Conservation (phyloP, 2,329 filamentous ascomycete genomes). For the Colletotrichum coccodes region DNA sequence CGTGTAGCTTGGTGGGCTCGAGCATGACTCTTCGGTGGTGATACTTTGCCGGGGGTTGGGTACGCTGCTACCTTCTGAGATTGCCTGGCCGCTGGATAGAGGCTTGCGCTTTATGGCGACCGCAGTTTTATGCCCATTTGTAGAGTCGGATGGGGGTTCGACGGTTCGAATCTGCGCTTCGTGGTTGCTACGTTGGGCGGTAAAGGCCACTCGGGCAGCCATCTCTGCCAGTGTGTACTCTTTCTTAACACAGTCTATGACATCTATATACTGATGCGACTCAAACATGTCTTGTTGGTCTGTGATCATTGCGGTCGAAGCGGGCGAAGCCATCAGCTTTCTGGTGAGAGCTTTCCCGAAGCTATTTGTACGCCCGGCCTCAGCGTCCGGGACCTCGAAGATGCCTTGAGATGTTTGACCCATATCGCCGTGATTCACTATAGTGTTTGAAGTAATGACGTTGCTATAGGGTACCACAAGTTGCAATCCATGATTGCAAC, state of each 20-base stretch:
- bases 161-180: no score
- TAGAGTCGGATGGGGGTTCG: no score
- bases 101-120: neutral
- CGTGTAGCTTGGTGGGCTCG: neutral
- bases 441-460: neutral
- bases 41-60: no score
- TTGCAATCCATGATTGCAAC: neutral
- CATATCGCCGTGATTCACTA: neutral
- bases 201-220: neutral
- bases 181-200: no score
- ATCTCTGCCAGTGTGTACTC: neutral
- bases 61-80: neutral
- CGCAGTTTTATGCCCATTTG: neutral
- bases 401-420: rapidly evolving
- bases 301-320: neutral
- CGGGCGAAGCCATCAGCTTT: no score
- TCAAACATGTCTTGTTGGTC: no score
- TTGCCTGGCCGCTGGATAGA: neutral
- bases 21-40: neutral
- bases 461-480: neutral
- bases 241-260: no score
- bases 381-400: neutral
- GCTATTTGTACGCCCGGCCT: no score
- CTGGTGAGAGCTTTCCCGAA: neutral
- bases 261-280: rapidly evolving